Base-by-base conservation (phyloP, 2,329 filamentous ascomycete species). In the Claviceps purpurea region DNA sequence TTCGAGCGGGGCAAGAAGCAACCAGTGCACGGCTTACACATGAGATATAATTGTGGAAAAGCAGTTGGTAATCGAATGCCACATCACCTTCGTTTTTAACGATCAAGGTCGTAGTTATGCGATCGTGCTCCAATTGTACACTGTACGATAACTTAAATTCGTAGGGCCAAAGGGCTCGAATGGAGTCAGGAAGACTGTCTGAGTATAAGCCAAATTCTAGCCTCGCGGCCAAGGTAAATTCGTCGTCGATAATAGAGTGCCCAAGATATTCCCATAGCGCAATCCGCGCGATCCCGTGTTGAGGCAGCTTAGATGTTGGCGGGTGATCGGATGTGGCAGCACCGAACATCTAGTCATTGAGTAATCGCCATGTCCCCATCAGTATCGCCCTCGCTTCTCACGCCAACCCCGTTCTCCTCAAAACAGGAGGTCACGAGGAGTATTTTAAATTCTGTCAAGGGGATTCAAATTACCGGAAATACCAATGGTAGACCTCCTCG, bases 231-330 rank as follows among this genome's bases (percentile, higher is more conserved):
- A 62, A 81, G 74, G 63, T 87, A 77, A 56, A 54, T 67, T 69
- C 59, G 65, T 73, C 71, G 65, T 73, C 71, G 58, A 70, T 72
- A 50, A 72, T 71, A 44, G 84, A 88, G 71, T 91, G 94, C 64
- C 90, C 90, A 50, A 98, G 77, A 66, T 93, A 95, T 68, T 97
- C 90, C 93, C 93, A 98, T 56, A 79, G 79, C 46, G 84, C 87
- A 63, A 80, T 90, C 60, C 93, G 88, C 41, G 91, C 93, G 69
- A 98, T 95, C 59, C 93, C 93, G 72, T 97, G 93, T 71, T 96
- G 90, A 3, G 90, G 84, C 26, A 98, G 84, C 58, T 79, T 73
- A 50, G 81, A 80, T 30, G 89, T 93, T n/a, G 85, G 77, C 58
- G 85, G 81, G 67, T 90, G 83, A 58, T 83, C 76, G 50, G 87